These are phyloP conservation scores for Endogone sp. DNA, from an alignment of 192 early-diverging fungal species.

Conservation along the genomic window DNA sequence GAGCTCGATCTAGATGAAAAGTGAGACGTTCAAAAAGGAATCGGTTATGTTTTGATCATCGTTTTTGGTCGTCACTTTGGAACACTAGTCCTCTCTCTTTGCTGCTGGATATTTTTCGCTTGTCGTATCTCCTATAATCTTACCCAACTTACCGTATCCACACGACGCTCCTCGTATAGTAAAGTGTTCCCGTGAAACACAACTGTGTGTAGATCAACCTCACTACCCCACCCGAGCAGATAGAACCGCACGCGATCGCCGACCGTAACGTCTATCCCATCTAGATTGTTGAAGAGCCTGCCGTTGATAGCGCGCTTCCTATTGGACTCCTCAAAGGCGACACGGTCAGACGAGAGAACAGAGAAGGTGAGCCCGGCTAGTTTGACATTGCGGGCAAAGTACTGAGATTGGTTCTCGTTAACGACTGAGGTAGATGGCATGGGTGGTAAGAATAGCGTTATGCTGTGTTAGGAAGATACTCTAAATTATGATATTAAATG, in stretches of 20 bases:
- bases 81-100: too few species aligned
- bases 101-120: too few species aligned
- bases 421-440: conserved; percentile 28
- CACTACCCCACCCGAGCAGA: background rate
- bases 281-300: conserved; percentile 25
- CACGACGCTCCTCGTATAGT: conserved; percentile 28
- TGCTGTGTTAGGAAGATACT: too few species aligned
- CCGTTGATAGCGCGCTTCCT: conserved; percentile 36
- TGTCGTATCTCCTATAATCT: too few species aligned
- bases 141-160: conserved; percentile 23
- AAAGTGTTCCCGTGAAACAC: conserved; percentile 31
- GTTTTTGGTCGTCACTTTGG: too few species aligned
- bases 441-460: conserved; percentile 15
- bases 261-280: background rate
- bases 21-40: too few species aligned
- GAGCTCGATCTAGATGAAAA: conserved; percentile 28
- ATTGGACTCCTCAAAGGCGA: conserved; percentile 32
- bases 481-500: too few species aligned
- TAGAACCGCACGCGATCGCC: conserved; percentile 1
- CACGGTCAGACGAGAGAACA: background rate
- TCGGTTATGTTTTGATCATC: too few species aligned
- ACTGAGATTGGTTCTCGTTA: conserved; percentile 22
- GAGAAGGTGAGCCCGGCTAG: conserved; percentile 3
- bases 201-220: background rate
- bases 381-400: conserved; percentile 12